phyloP scores from a whole-genome alignment of 768 basidiomycete genomes.

The Rhizopogon vulgaris region DNA sequence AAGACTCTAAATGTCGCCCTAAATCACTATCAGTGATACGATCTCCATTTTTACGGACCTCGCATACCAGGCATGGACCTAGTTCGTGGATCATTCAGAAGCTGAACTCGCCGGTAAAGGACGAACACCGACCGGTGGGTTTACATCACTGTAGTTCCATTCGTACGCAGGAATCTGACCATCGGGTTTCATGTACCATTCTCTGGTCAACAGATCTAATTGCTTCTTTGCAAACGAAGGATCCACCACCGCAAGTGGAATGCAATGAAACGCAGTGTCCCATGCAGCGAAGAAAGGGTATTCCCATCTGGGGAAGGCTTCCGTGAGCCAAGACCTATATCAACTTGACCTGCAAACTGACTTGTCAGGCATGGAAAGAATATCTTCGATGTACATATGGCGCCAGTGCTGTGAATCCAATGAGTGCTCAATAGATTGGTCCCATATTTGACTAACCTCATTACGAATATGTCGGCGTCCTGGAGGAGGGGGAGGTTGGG shows the following conservation, averaged over 20 bases:
- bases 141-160: constrained; percentile 99
- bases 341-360: constrained; percentile 27
- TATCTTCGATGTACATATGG: constrained; percentile 92
- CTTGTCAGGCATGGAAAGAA: constrained; percentile 99
- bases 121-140: constrained; percentile 61
- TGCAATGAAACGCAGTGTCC: constrained; percentile 99
- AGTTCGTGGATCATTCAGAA: neutral
- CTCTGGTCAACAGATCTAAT: constrained; percentile 89
- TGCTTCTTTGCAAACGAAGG: constrained; percentile 96
- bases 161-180: constrained; percentile 99
- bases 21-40: constrained; percentile 1
- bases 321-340: constrained; percentile 1
- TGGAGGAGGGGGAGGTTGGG: constrained; percentile 90
- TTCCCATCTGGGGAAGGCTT: constrained; percentile 67
- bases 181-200: constrained; percentile 99
- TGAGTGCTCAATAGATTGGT: neutral
- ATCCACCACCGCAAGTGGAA: constrained; percentile 94
- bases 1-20: constrained; percentile 98
- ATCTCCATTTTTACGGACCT: neutral
- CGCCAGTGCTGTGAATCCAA: constrained; percentile 70
- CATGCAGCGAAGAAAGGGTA: constrained; percentile 99
- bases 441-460: constrained; percentile 39
- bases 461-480: constrained; percentile 84
- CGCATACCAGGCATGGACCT: constrained; percentile 81
- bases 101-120: neutral